Base-by-base conservation (phyloP, 306 rosid species). In the Vigna mungo region DNA sequence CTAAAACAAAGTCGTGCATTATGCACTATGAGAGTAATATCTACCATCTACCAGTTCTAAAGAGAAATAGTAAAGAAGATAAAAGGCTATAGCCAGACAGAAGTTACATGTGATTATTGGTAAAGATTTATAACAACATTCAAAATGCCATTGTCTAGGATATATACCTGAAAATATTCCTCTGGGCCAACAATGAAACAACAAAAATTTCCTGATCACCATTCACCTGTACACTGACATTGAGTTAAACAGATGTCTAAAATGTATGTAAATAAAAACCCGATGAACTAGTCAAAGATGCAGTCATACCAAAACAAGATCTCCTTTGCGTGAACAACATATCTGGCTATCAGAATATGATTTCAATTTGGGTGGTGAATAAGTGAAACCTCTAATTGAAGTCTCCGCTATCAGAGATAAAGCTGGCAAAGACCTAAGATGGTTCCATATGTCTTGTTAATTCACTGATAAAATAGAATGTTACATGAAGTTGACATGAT, bases 341-440 rank as follows among this genome's bases (percentile, higher is more conserved):
- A 92, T 82, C 0, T 88, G 85, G 77, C 16, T 76, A 17, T 86
- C 85, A 12, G 89, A 68, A 66, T 73, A 68, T n/a, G 96, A 84
- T 74, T 85, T 87, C 21, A 70, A 64, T 48, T 88, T 92, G 61
- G 95, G 79, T 72, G 89, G 79, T n/a, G 90, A 85, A 75, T 75
- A 81, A 14, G 82, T 61, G 84, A 94, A 88, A 25, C 96, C 98
- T 87, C 92, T 89, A 30, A 94, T 62, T 63, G 87, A 84, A 63
- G 87, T 87, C 71, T 92, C 94, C 84, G 72, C 84, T 74, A 84
- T 58, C 62, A 84, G 71, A 69, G 92, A 89, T 30, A 92, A 72
- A 61, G 89, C 98, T 37, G 92, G 97, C 85, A 94, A 84, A 52
- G 93, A 92, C 91, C 98, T 94, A 55, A 52, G 30, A 76, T 72